Evolutionary conservation across 176 grass and related monocot species (phyloP).

Genomic region (Elymus sibiricus): DNA sequence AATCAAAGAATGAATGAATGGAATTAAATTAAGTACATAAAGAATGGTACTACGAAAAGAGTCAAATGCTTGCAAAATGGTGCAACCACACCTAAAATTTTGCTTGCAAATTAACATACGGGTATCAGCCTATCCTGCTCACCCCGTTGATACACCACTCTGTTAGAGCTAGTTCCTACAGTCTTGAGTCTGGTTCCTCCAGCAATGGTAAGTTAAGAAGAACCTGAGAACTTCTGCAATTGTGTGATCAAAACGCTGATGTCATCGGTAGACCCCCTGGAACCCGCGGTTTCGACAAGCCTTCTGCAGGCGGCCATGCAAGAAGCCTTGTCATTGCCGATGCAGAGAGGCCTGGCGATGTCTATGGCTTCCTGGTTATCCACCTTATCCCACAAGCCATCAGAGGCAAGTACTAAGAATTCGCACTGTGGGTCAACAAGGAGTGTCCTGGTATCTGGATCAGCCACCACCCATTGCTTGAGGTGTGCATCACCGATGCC

Average conservation of each 20-base stretch:
- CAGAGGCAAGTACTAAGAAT: conserved; percentile 91
- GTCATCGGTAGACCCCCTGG: conserved; percentile 78
- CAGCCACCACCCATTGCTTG: conserved; percentile 85
- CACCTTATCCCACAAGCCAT: conserved; percentile 95
- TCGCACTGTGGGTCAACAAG: conserved; percentile 61
- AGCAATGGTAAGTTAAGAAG: conserved; percentile 7
- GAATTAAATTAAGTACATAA: conserved; percentile 45
- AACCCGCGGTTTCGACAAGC: conserved; percentile 59
- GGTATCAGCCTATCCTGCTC: conserved; percentile 5
- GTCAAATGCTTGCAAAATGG: conserved; percentile 13
- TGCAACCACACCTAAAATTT: conserved; percentile 47
- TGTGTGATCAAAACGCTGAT: conserved; percentile 80
- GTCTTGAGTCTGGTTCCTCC: neutral
- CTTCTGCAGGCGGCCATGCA: conserved; percentile 63
- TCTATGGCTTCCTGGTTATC: conserved; percentile 91
- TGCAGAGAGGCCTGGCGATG: conserved; percentile 50
- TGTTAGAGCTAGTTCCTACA: conserved; percentile 36
- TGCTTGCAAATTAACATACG: conserved; percentile 46
- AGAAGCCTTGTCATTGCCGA: conserved; percentile 24
- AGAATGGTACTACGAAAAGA: conserved; percentile 32
- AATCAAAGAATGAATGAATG: conserved; percentile 39
- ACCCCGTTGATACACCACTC: neutral
- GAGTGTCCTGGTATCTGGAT: conserved; percentile 70
- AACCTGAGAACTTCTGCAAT: conserved; percentile 55
- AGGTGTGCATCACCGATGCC: conserved; percentile 85